Conservation (phyloP, 1,139 yeast species). For the Suhomyces ambrosiae region DNA sequence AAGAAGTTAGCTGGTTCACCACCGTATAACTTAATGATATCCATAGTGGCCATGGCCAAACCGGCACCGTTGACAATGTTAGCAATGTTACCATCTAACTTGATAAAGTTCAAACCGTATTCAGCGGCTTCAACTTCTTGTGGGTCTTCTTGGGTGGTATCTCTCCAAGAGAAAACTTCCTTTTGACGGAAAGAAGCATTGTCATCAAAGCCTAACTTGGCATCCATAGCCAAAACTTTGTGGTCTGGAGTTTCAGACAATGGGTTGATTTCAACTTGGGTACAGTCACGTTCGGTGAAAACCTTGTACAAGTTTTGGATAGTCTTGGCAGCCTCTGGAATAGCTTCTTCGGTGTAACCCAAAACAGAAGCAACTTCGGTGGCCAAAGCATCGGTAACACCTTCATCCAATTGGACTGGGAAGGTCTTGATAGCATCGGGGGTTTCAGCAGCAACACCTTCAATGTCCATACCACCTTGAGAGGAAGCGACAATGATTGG, state of each 20-base stretch:
- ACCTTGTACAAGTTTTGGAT: conserved; percentile 86
- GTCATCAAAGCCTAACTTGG: conserved; percentile 98
- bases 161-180: conserved; percentile 94
- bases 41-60: conserved; percentile 99
- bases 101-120: conserved; percentile 92
- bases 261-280: conserved; percentile 98
- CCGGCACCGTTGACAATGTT: conserved; percentile 99
- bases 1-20: conserved; percentile 99
- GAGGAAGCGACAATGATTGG: conserved; percentile 95
- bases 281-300: conserved; percentile 89
- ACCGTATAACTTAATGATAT: conserved; percentile 95
- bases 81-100: conserved; percentile 97
- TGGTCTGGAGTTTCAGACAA: conserved; percentile 90
- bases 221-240: conserved; percentile 97
- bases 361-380: conserved; percentile 72
- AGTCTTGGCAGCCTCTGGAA: conserved; percentile 84
- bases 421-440: conserved; percentile 93
- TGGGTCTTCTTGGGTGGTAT: conserved; percentile 95
- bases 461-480: conserved; percentile 99
- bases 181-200: conserved; percentile 93
- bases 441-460: conserved; percentile 91
- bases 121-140: conserved; percentile 92
- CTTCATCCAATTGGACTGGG: conserved; percentile 73
- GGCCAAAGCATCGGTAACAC: conserved; percentile 82
- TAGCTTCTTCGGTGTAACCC: conserved; percentile 80